phyloP scores from a whole-genome alignment of 352 stramenopile species.

The Phytophthora quininea region DNA sequence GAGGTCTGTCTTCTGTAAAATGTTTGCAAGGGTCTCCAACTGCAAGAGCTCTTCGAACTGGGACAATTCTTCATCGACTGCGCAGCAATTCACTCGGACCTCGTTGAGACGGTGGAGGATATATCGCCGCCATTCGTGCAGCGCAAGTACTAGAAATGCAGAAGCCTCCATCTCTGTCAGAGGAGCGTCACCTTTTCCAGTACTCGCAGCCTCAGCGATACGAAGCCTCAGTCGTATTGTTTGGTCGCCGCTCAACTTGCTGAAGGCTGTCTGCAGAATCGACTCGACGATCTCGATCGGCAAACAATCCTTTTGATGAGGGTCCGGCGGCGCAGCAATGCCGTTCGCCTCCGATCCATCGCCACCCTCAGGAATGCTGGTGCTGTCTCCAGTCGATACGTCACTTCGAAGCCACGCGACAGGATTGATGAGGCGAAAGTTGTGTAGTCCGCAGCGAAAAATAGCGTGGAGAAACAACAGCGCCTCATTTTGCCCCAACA shows the following conservation, averaged over 20 bases:
- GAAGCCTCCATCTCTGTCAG: constrained; percentile 40
- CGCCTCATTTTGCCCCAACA: constrained; percentile 76
- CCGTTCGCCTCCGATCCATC: background rate
- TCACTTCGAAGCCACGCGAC: background rate
- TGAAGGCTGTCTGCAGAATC: constrained; percentile 61
- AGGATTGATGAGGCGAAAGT: constrained; percentile 56
- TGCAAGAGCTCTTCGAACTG: constrained; percentile 59
- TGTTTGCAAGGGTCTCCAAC: constrained; percentile 51
- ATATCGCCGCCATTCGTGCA: constrained; percentile 78
- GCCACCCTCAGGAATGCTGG: background rate
- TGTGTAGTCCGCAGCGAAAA: constrained; percentile 65
- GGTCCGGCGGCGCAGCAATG: background rate
- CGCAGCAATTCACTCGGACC: constrained; percentile 62
- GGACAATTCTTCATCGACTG: constrained; percentile 58
- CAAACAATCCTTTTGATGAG: constrained; percentile 40
- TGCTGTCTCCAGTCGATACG: background rate
- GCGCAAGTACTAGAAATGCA: constrained; percentile 59
- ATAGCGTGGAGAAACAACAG: constrained; percentile 64
- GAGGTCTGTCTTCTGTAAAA: constrained; percentile 60
- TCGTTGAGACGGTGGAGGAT: constrained; percentile 74
- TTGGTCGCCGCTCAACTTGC: constrained; percentile 53
- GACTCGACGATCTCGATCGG: constrained; percentile 36
- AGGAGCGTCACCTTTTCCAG: background rate
- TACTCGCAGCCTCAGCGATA: constrained; percentile 35
- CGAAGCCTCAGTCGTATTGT: constrained; percentile 44